Evolutionary conservation across 2,329 filamentous ascomycete species (phyloP), one percentile per base, ranked within the genome.

Genomic region (Cercospora citrullina): DNA sequence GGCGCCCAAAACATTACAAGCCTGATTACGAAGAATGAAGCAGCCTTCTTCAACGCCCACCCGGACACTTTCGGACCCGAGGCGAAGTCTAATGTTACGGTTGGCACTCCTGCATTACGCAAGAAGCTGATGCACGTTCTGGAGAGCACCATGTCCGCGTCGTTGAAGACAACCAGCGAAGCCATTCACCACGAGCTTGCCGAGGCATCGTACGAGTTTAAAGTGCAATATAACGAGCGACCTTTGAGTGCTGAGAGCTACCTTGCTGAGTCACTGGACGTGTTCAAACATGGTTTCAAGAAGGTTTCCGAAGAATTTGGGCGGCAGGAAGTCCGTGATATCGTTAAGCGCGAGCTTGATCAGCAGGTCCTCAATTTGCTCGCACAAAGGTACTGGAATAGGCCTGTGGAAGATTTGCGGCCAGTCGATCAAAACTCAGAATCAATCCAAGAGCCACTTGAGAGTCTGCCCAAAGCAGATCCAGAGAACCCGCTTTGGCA

Each of bases 191-290:
- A 97, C 78, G 95, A 99, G 79, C 87, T 99, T 0, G 94, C 97
- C 76, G 95, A 99, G 80, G 94, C 95, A 3, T 94, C 92, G 0
- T 99, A 99, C 77, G 94, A 99, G 80, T 99, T 97, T 85, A 99
- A 99, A 79, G 95, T 99, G 5, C 96, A 99, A 79, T 99, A 99
- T 82, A 99, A 99, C 76, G 95, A 99, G 78, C 89, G 95, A 6
- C 93, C 94, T 1, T 84, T 99, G 39, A 97, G 93, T 61, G 95
- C 95, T 1, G 95, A 99, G 78, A 97, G 94, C 4, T 99, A 99
- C 77, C 87, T 99, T 45, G 95, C 95, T 1, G 95, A 98, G 79
- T 96, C 92, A 72, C 83, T 99, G 3, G 95, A 99, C 79, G 90
- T 90, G 21, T 98, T 99, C 86, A 99, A 99, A 81, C 96, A 98